phyloP scores from a whole-genome alignment of 2,329 filamentous ascomycete genomes.

The Colletotrichum lindemuthianum region DNA sequence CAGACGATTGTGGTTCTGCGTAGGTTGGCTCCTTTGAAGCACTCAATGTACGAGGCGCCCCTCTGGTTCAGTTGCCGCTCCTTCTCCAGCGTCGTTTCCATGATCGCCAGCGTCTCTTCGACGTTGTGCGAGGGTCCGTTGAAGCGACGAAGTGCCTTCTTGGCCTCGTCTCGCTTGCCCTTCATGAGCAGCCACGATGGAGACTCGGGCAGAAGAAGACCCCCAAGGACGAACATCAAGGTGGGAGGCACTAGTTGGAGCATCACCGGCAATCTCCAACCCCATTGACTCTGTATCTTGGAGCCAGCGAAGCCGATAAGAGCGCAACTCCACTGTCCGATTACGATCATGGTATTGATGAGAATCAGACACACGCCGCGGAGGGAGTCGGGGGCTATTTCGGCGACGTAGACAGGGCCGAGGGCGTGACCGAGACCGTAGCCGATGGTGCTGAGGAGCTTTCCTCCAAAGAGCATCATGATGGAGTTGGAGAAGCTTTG shows the following conservation, averaged over 20 bases:
- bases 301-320: constrained; percentile 28
- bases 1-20: constrained; percentile 43
- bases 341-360: constrained; percentile 46
- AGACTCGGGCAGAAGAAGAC: constrained; percentile 39
- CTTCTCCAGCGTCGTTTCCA: constrained; percentile 38
- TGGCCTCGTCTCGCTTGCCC: constrained; percentile 34
- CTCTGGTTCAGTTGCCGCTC: constrained; percentile 39
- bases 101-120: constrained; percentile 37
- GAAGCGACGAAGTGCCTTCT: constrained; percentile 38
- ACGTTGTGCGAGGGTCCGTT: constrained; percentile 42
- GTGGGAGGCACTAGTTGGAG: constrained; percentile 43
- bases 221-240: constrained; percentile 37
- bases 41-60: constrained; percentile 40
- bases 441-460: constrained; percentile 42
- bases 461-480: constrained; percentile 43
- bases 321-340: constrained; percentile 40
- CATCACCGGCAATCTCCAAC: constrained; percentile 44
- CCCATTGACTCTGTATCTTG: constrained; percentile 37
- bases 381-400: constrained; percentile 44
- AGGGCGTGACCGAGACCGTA: constrained; percentile 45
- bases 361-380: constrained; percentile 44
- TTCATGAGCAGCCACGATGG: constrained; percentile 39
- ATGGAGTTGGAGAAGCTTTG: constrained; percentile 39
- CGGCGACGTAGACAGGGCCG: constrained; percentile 46
- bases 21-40: constrained; percentile 42